Evolutionary conservation across 306 rosid species (phyloP), one percentile per base, ranked within the genome.

Genomic region (Dicorynia guianensis): DNA sequence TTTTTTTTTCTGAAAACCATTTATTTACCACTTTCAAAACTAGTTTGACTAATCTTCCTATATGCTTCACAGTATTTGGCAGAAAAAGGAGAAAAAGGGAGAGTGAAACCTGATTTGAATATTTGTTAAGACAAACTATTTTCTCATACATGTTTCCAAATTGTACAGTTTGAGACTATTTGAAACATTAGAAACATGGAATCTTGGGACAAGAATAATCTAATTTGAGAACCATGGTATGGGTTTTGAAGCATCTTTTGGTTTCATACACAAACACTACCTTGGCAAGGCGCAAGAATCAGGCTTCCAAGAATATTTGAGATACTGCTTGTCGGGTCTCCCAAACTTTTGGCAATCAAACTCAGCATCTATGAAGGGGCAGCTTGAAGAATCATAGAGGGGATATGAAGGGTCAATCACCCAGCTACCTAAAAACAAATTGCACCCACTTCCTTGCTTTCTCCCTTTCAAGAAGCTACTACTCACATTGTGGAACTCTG

Each of bases 261-360:
- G 56, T n/a, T 50, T 50, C n/a, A 50, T 3, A 39, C 52, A n/a
- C 3, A 25, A 43, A 40, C 5, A 43, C 0, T 78, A 91, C 99
- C 99, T 95, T 56, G 96, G 97, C 56, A 92, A 71, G 69, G 79
- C 46, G 76, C 99, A 95, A 0, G 97, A 83, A 66, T 79, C 85
- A 39, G 99, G 99, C 63, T 88, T 88, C 99, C 99, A 95, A 8
- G 97, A 79, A 63, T 89, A 95, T 85, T 87, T 90, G 84, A 95
- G 99, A 83, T 85, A 95, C 75, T 86, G 91, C 10, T 72, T 85
- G 4, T 95, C 99, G 11, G 99, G 99, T 81, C 99, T 74, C 43
- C 97, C 89, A 72, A 69, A 83, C 34, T 91, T 93, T 38, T 77
- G 89, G 86, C 99, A 95, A 67, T 92, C 83, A 75, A 95, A 95